Percentiles rank a stretch among this genome's conserved stretches.
These are phyloP conservation scores for Blastocrithidia nonstop DNA, from an alignment of 208 protist genomes.

Conservation along the genomic window DNA sequence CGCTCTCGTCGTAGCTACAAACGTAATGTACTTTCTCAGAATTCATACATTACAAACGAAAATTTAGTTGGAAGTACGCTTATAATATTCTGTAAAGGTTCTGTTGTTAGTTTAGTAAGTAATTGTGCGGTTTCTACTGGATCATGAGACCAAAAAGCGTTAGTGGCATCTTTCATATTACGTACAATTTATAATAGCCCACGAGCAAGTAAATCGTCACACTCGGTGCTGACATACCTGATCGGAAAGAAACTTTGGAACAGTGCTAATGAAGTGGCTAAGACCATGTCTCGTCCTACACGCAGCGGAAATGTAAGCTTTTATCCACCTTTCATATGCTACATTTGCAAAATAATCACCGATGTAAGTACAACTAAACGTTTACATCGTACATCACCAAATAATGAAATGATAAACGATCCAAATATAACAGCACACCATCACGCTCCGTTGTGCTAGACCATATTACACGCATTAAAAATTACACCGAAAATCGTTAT, in stretches of 20 bases:
- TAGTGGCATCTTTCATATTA: slow-evolving; percentile 13
- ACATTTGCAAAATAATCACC: slow-evolving; percentile 42
- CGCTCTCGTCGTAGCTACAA: slow-evolving; percentile 38
- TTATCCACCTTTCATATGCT: slow-evolving; percentile 16
- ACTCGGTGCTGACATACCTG: slow-evolving; percentile 12
- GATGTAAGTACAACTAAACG: slow-evolving; percentile 32
- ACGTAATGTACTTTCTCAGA: slow-evolving; percentile 37
- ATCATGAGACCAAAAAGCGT: slow-evolving; percentile 33
- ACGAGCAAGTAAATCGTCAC: slow-evolving; percentile 12
- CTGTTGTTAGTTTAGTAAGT: slow-evolving; percentile 12
- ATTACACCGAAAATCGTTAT: slow-evolving; percentile 21
- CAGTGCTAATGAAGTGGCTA: slow-evolving; percentile 16
- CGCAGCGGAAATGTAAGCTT: slow-evolving; percentile 14
- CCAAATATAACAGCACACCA: slow-evolving; percentile 44
- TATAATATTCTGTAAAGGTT: slow-evolving; percentile 18
- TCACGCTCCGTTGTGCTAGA: slow-evolving; percentile 21
- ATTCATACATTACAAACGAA: slow-evolving; percentile 31
- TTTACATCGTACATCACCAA: slow-evolving; percentile 36
- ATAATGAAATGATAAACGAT: slow-evolving; percentile 11
- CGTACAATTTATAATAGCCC: slow-evolving; percentile 12
- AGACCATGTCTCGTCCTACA: slow-evolving; percentile 25
- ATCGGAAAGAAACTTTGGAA: slow-evolving; percentile 25
- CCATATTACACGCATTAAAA: slow-evolving; percentile 20
- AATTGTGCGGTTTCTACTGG: slow-evolving; percentile 20
- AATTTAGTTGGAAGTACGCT: slow-evolving; percentile 10